A percentile compares a stretch with the other conserved stretches of the same genome.
These are phyloP conservation scores for Triticum dicoccoides DNA, from an alignment of 176 grass and related monocot genomes.

Conservation along the genomic window DNA sequence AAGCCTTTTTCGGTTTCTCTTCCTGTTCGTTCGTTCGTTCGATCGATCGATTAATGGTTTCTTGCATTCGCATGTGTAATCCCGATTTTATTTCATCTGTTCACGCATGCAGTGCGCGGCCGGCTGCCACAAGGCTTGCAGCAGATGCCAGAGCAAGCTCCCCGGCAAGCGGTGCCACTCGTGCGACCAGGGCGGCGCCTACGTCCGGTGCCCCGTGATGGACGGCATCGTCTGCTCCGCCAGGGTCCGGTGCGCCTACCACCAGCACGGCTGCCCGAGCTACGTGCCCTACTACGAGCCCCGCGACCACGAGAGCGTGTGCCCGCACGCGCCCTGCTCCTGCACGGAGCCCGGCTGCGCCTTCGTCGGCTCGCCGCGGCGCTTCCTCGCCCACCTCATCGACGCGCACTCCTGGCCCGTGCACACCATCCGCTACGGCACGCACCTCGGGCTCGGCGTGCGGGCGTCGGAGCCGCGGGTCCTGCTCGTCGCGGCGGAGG, in stretches of 20 bases:
- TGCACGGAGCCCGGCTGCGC: slow-evolving; percentile 29
- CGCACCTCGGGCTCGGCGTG: not conserved
- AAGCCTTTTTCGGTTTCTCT: not conserved
- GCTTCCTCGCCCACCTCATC: slow-evolving; percentile 4
- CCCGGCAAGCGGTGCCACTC: slow-evolving; percentile 2
- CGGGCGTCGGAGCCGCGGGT: not conserved
- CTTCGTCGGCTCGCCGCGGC: not conserved
- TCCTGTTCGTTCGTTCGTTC: not conserved
- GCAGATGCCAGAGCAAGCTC: slow-evolving; percentile 5
- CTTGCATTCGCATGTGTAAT: not conserved
- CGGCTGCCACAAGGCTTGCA: not conserved
- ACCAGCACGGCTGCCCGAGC: slow-evolving; percentile 17
- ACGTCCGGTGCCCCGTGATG: not conserved
- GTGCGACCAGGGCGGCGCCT: slow-evolving; percentile 2
- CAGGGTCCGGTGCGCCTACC: slow-evolving; percentile 14
- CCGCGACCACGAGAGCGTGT: slow-evolving; percentile 5
- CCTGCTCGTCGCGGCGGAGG: slow-evolving; percentile 16
- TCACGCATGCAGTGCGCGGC: not conserved
- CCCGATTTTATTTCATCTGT: not conserved
- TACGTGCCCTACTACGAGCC: not conserved
- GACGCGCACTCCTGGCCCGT: not conserved
- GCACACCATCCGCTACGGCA: not conserved
- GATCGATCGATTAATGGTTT: not conserved
- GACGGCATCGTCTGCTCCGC: not conserved
- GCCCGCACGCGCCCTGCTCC: slow-evolving; percentile 22